These are phyloP conservation scores for Silene coronaria DNA, from an alignment of 179 eudicot genomes.

Conservation along the genomic window DNA sequence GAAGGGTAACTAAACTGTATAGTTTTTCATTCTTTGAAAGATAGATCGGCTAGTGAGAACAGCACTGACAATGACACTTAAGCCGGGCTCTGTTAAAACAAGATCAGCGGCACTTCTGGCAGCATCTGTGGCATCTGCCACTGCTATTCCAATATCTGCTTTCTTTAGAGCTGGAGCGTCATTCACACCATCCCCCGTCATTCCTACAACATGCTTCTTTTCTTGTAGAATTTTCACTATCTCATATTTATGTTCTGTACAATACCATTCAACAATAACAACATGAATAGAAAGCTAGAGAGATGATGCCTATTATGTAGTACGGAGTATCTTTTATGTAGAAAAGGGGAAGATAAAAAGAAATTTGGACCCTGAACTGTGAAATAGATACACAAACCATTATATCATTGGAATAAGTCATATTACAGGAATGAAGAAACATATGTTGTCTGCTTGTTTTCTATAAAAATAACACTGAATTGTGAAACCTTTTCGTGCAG, in stretches of 20 bases:
- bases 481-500: too few species aligned
- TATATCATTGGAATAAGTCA: too few species aligned
- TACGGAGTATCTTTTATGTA: neutral
- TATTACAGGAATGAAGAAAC: too few species aligned
- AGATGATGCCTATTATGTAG: neutral
- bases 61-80: slow-evolving; percentile 71
- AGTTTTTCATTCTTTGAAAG: slow-evolving; percentile 72
- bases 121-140: slow-evolving; percentile 81
- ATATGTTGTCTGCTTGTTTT: too few species aligned
- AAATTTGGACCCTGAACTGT: too few species aligned
- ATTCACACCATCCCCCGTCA: slow-evolving; percentile 89
- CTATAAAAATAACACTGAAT: too few species aligned
- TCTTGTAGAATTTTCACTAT: slow-evolving; percentile 71
- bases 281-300: slow-evolving; percentile 12
- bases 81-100: slow-evolving; percentile 69
- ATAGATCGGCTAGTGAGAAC: slow-evolving; percentile 79
- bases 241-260: slow-evolving; percentile 67
- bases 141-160: slow-evolving; percentile 79
- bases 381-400: too few species aligned
- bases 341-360: neutral
- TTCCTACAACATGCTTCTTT: slow-evolving; percentile 66
- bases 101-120: slow-evolving; percentile 75
- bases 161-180: slow-evolving; percentile 82
- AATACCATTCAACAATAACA: slow-evolving; percentile 4
- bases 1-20: slow-evolving; percentile 39